A percentile compares a stretch with the other conserved stretches of the same genome.
These are phyloP conservation scores for Penicillium daleae DNA, from an alignment of 495 filamentous ascomycete genomes.

Conservation along the genomic window DNA sequence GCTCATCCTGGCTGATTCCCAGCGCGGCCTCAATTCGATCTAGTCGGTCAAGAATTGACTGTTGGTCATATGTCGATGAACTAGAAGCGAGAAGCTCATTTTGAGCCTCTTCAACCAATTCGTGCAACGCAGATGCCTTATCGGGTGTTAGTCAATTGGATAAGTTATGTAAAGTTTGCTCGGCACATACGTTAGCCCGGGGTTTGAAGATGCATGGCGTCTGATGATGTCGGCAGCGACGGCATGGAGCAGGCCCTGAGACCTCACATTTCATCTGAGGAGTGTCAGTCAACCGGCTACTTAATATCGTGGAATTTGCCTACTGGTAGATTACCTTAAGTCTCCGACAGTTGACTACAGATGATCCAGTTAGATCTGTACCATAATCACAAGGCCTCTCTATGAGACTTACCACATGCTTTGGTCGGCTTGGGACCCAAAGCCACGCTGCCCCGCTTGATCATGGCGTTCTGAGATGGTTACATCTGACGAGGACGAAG, in stretches of 20 bases:
- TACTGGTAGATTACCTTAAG: conserved; percentile 35
- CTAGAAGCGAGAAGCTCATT: conserved; percentile 3
- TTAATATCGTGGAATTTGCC: neutral
- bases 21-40: conserved; percentile 43
- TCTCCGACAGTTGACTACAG: conserved; percentile 43
- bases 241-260: conserved; percentile 40
- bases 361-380: conserved; percentile 18
- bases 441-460: conserved; percentile 19
- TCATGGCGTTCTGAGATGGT: conserved; percentile 23
- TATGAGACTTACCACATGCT: conserved; percentile 40
- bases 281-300: conserved; percentile 4
- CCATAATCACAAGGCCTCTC: no score
- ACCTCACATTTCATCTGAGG: conserved; percentile 48
- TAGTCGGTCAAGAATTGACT: conserved; percentile 41
- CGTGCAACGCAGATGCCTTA: conserved; percentile 40
- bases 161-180: neutral
- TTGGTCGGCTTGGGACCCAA: conserved; percentile 44
- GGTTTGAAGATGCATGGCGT: conserved; percentile 45
- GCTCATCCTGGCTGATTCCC: conserved; percentile 29
- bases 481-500: conserved; percentile 11
- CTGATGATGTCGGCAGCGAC: conserved; percentile 39
- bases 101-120: conserved; percentile 22
- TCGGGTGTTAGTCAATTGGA: conserved; percentile 2
- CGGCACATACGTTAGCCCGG: conserved; percentile 41
- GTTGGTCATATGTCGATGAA: conserved; percentile 19